These are phyloP conservation scores for Usnea hakonensis DNA, from an alignment of 495 filamentous ascomycete species.

Conservation along the genomic window DNA sequence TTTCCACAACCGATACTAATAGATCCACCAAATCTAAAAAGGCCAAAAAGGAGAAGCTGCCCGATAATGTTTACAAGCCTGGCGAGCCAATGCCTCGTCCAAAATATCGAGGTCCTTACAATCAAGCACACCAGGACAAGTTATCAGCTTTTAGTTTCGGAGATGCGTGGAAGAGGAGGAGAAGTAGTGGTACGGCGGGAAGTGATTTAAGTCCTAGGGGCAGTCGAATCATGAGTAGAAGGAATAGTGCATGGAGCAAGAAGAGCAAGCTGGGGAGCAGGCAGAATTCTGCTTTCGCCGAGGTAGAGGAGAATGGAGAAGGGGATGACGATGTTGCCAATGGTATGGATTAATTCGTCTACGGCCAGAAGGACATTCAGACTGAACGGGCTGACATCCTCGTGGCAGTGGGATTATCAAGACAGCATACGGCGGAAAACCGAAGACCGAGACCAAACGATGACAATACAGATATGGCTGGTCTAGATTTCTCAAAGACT, in stretches of 20 bases:
- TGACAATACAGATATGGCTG: constrained; percentile 5
- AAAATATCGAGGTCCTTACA: constrained; percentile 46
- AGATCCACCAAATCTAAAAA: constrained; percentile 17
- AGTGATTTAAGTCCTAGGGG: constrained; percentile 27
- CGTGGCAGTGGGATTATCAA: constrained; percentile 24
- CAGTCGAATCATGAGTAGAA: constrained; percentile 22
- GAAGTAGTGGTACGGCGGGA: constrained; percentile 19
- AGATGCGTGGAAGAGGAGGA: constrained; percentile 30
- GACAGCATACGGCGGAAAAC: constrained; percentile 21
- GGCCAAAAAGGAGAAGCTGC: constrained; percentile 38
- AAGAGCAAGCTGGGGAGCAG: constrained; percentile 18
- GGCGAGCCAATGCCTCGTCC: constrained; percentile 41
- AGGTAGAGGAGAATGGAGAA: constrained; percentile 19
- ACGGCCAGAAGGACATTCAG: neutral
- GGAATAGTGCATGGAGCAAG: constrained; percentile 18
- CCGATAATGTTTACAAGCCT: constrained; percentile 35
- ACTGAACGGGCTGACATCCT: neutral
- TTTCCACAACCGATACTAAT: constrained; percentile 22
- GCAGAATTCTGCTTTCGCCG: constrained; percentile 18
- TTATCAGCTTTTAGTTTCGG: constrained; percentile 46
- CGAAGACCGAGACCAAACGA: constrained; percentile 1
- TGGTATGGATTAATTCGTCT: constrained; percentile 15
- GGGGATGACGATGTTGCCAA: constrained; percentile 25
- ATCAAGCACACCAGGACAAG: constrained; percentile 42
- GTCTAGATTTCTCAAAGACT: constrained; percentile 14